Evolutionary conservation across 768 basidiomycete species (phyloP).

Genomic region (Amanita rubescens): DNA sequence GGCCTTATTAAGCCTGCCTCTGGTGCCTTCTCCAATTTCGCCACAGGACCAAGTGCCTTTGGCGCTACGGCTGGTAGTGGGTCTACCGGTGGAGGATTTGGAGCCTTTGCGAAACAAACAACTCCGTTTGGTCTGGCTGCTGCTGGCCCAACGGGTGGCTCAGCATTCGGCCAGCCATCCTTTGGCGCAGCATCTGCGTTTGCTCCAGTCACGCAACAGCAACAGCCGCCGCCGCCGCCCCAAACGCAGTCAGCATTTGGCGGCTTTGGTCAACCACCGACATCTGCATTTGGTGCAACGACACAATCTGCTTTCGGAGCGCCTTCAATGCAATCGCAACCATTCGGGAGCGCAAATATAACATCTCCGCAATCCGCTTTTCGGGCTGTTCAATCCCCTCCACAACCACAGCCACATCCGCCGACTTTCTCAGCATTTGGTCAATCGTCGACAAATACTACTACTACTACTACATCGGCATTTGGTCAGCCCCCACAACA

Average conservation of each 20-base stretch:
- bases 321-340: background rate
- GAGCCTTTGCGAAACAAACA: slow-evolving; percentile 43
- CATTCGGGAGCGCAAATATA: background rate
- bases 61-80: slow-evolving; percentile 13
- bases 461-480: slow-evolving; percentile 2
- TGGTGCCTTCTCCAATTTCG: slow-evolving; percentile 43
- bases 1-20: slow-evolving; percentile 42
- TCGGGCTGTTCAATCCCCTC: slow-evolving; percentile 6
- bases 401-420: slow-evolving; percentile 13
- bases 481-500: background rate
- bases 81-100: slow-evolving; percentile 35
- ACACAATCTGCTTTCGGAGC: slow-evolving; percentile 10
- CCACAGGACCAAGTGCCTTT: slow-evolving; percentile 25
- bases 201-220: slow-evolving; percentile 3
- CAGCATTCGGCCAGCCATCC: slow-evolving; percentile 19
- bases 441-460: slow-evolving; percentile 2
- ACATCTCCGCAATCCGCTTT: background rate
- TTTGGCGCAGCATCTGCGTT: slow-evolving; percentile 6
- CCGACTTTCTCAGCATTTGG: slow-evolving; percentile 13
- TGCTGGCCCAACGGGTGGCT: slow-evolving; percentile 18
- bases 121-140: slow-evolving; percentile 32
- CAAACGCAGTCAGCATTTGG: slow-evolving; percentile 20
- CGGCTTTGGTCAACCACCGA: slow-evolving; percentile 4
- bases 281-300: slow-evolving; percentile 4
- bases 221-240: slow-evolving; percentile 9